phyloP scores from a whole-genome alignment of 1,284 basidiomycete genomes.

The Microbotryum silenes-acaulis region DNA sequence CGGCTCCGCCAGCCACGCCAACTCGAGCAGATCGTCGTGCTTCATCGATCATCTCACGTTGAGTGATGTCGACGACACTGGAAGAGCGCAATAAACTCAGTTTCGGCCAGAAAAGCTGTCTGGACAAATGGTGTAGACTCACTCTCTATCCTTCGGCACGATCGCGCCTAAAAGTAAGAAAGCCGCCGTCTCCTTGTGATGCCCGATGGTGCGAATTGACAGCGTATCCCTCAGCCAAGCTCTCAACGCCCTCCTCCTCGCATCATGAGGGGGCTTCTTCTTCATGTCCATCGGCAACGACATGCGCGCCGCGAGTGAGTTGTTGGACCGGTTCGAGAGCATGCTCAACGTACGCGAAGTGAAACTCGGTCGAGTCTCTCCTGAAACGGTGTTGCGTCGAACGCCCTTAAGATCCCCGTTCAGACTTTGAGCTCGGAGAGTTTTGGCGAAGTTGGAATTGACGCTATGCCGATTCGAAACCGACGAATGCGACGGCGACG shows the following conservation, averaged over 20 bases:
- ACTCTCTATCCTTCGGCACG: slow-evolving; percentile 29
- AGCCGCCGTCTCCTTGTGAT: slow-evolving; percentile 33
- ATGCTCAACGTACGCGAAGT: slow-evolving; percentile 2
- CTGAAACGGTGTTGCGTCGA: slow-evolving; percentile 5
- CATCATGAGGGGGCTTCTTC: slow-evolving; percentile 27
- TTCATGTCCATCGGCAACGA: slow-evolving; percentile 13
- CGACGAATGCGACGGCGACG: neutral
- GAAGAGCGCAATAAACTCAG: neutral
- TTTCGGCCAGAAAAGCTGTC: neutral
- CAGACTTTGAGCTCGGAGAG: slow-evolving; percentile 14
- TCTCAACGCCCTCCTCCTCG: slow-evolving; percentile 27
- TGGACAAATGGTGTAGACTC: neutral
- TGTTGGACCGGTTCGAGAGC: slow-evolving; percentile 1
- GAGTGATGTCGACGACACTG: slow-evolving; percentile 29
- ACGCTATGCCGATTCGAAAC: slow-evolving; percentile 5
- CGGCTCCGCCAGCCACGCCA: slow-evolving; percentile 21
- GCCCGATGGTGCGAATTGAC: slow-evolving; percentile 28
- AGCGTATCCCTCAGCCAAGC: slow-evolving; percentile 33
- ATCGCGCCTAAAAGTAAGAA: slow-evolving; percentile 31
- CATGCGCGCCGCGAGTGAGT: slow-evolving; percentile 9
- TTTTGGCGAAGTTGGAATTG: slow-evolving; percentile 16
- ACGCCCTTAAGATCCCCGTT: slow-evolving; percentile 10
- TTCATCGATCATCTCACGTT: slow-evolving; percentile 31
- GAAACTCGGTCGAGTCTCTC: neutral
- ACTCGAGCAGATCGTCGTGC: slow-evolving; percentile 25